These are phyloP conservation scores for Macrotyloma uniflorum DNA, from an alignment of 306 rosid genomes.

Conservation along the genomic window DNA sequence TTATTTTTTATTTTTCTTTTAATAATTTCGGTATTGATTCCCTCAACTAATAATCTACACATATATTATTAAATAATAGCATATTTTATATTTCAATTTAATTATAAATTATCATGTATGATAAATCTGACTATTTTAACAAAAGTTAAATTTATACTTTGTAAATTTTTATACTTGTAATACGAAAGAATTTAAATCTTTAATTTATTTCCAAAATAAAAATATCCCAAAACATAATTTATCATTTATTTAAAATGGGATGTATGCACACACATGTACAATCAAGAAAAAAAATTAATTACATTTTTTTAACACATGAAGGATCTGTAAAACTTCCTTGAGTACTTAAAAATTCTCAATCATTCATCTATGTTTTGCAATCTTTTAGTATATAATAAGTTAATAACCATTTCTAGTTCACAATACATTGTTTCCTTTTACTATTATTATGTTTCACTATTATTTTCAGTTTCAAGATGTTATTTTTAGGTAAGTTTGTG, in stretches of 20 bases:
- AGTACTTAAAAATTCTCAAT: not conserved
- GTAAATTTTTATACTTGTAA: too few species aligned
- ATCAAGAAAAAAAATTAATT: not conserved
- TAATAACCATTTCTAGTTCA: not conserved
- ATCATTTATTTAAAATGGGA: not conserved
- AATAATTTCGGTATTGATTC: not conserved
- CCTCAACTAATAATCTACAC: not conserved
- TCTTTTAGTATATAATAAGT: not conserved
- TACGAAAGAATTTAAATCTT: not conserved
- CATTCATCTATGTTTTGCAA: not conserved
- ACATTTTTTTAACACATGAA: not conserved
- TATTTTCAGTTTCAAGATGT: not conserved
- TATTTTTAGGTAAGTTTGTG: not conserved
- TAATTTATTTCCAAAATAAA: not conserved
- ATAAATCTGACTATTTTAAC: too few species aligned
- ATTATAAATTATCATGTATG: too few species aligned
- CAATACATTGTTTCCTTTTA: not conserved
- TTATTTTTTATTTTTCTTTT: not conserved
- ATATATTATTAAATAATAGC: not conserved
- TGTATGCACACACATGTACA: not conserved
- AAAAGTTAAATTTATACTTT: too few species aligned
- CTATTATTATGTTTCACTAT: not conserved
- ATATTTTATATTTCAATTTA: too few species aligned
- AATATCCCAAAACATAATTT: not conserved
- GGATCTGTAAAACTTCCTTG: not conserved